Base-by-base conservation (phyloP, 2,329 filamentous ascomycete genomes). In the Clarireedia sp. region DNA sequence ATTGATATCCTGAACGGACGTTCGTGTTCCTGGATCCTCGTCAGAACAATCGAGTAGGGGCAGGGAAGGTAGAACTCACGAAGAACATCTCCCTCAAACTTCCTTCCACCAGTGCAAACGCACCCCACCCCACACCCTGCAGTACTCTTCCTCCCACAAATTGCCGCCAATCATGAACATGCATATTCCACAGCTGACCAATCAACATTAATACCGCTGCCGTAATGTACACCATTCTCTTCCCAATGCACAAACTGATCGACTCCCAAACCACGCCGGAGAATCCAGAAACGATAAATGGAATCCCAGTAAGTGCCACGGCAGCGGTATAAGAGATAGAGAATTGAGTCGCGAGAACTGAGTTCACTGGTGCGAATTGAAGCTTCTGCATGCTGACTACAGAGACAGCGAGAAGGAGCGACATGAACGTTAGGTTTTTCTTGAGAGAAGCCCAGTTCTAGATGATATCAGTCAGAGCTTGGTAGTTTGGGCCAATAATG, bases 61-160 rank as follows among this genome's bases (percentile, higher is more conserved):
- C 21, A 14, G 21, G n/a, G 19, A 5, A 17, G 9, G 9, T 7
- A 36, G 5, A 12, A 67, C 76, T 67, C 65, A 81, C 79, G 63
- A 79, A 82, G 64, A 75, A 83, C 1, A 77, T 77, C 60, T 83
- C 80, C 47, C 79, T 74, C 48, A 83, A 77, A 2, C 76, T 78
- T 1, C 72, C 73, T 33, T 77, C 67, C 29, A 80, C 70, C 40
- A 83, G 66, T 5, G 83, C 80, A 57, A 82, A 80, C 10, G 76
- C 74, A 5, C 80, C 80, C 77, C 80, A 81, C n/a, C 76, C 80
- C 0, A 83, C 54, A 1, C 79, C 79, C 62, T 82, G 78, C 36
- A 83, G 71, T 17, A 80, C 63, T 9, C 80, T 73, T 2, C 78
- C 75, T 0, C 72, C 73, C 73, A 82, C 75, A 62, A 75, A 76